These are phyloP conservation scores for Anacardium occidentale DNA, from an alignment of 345 rosid genomes.

Conservation along the genomic window DNA sequence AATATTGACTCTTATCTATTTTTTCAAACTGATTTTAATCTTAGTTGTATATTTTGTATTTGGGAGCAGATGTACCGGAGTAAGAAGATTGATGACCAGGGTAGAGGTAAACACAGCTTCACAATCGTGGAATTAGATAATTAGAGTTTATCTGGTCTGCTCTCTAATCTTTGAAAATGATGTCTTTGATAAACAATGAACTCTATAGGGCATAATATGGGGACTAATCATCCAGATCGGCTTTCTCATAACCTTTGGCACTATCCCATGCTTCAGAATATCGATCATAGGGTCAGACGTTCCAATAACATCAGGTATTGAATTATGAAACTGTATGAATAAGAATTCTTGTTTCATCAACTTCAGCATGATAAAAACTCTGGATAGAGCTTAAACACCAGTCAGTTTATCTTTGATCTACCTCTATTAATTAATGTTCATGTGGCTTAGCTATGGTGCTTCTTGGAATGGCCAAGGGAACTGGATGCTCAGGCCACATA, in stretches of 20 bases:
- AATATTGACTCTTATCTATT: not conserved
- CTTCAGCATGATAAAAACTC: not conserved
- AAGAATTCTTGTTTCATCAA: not conserved
- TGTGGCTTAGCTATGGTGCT: conserved; percentile 7
- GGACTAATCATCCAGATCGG: conserved; percentile 14
- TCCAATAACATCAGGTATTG: conserved; percentile 31
- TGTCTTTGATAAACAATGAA: conserved; percentile 25
- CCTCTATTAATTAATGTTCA: not conserved
- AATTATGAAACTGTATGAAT: not conserved
- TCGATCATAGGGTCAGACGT: conserved; percentile 14
- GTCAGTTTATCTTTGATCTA: not conserved
- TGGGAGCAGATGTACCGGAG: conserved; percentile 49
- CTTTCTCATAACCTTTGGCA: conserved; percentile 31
- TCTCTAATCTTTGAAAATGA: not conserved
- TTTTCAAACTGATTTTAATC: too few relatives aligned
- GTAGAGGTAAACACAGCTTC: conserved; percentile 35
- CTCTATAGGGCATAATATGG: conserved; percentile 19
- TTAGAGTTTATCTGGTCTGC: conserved; percentile 6
- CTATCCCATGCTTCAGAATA: conserved; percentile 26
- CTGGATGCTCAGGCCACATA: conserved; percentile 15
- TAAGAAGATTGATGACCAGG: conserved; percentile 47
- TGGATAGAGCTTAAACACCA: not conserved
- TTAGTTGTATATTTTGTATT: not conserved
- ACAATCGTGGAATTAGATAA: not conserved
- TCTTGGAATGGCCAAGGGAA: conserved; percentile 19